A percentile compares a stretch with the other conserved stretches of the same genome.
Evolutionary conservation across 257 asterid species (phyloP).

Genomic region (Lithospermum erythrorhizon): DNA sequence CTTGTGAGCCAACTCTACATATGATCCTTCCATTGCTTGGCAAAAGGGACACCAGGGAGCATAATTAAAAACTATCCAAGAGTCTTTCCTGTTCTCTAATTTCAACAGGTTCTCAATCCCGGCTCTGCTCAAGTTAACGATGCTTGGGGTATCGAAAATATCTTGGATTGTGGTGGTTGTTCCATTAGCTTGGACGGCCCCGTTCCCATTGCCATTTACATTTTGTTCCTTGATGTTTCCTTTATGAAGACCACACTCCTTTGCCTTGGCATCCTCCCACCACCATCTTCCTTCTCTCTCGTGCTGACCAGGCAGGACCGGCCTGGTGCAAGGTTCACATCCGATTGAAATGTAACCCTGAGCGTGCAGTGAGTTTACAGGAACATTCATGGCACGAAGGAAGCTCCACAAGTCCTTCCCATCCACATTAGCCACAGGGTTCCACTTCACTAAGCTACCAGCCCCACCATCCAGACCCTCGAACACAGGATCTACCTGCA

Average conservation of each 20-base stretch:
- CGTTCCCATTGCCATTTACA: slow-evolving; percentile 15
- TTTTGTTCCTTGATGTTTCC: slow-evolving; percentile 31
- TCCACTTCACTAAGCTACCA: slow-evolving; percentile 48
- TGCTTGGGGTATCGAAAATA: slow-evolving; percentile 16
- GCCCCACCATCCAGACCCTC: slow-evolving; percentile 45
- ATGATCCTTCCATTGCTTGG: slow-evolving; percentile 45
- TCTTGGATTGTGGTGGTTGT: slow-evolving; percentile 8
- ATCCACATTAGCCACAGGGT: slow-evolving; percentile 39
- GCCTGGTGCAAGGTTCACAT: slow-evolving; percentile 46
- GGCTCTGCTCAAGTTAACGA: slow-evolving; percentile 24
- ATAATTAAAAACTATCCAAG: slow-evolving; percentile 37
- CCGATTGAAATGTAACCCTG: slow-evolving; percentile 40
- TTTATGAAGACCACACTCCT: slow-evolving; percentile 50
- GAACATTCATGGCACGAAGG: slow-evolving; percentile 40
- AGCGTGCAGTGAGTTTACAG: slow-evolving; percentile 35
- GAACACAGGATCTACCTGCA: slow-evolving; percentile 41
- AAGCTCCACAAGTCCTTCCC: slow-evolving; percentile 38
- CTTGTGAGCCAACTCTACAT: slow-evolving; percentile 41
- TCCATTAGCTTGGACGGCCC: slow-evolving; percentile 18
- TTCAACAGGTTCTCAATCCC: slow-evolving; percentile 43
- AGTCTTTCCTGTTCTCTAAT: slow-evolving; percentile 27
- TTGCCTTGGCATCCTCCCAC: slow-evolving; percentile 55
- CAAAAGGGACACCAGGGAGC: slow-evolving; percentile 38
- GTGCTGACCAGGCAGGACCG: slow-evolving; percentile 44
- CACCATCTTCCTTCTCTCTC: slow-evolving; percentile 57